Evolutionary conservation across 352 stramenopile species (phyloP), one percentile per base, ranked within the genome.

Genomic region (Aphanomyces astaci): DNA sequence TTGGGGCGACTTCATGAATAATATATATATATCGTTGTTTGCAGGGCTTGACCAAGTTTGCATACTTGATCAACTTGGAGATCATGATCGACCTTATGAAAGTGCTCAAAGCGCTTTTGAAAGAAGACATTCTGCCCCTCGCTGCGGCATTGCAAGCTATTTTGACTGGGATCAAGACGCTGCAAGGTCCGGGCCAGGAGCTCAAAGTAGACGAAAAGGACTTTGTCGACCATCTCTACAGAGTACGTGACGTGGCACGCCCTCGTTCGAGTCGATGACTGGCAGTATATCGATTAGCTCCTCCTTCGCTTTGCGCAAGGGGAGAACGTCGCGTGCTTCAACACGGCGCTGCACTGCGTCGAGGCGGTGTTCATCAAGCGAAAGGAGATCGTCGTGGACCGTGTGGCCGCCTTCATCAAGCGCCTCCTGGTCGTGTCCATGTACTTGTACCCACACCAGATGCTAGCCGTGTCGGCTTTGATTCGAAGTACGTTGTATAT

Each of bases 11-110:
- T n/a, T n/a, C n/a, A n/a, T n/a, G n/a, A n/a, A n/a, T n/a, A n/a
- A n/a, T n/a, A n/a, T n/a, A n/a, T n/a, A n/a, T n/a, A n/a, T n/a
- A n/a, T n/a, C n/a, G n/a, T n/a, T n/a, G n/a, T n/a, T n/a, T n/a
- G 3, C 43, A 89, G 56, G 96, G 96, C 1, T 80, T 98, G 46
- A 84, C 90, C 45, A 98, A 98, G 71, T 98, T 96, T 81, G 94
- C 92, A 17, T 97, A 98, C 81, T 68, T 99, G 10, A 98, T 99
- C 66, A 98, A 99, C 73, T 80, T 99, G n/a, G 95, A 99, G 76
- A 98, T 97, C 39, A 96, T 99, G 77, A 89, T 97, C 28, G 94
- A 99, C 73, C 72, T 99, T 51, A 80, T 99, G 64, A 96, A 94
- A 66, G 89, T 98, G 43, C 82, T 99, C 28, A 98, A 98, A 75